Base-by-base conservation (phyloP, 208 protist species). In the Borovskyia barvae region DNA sequence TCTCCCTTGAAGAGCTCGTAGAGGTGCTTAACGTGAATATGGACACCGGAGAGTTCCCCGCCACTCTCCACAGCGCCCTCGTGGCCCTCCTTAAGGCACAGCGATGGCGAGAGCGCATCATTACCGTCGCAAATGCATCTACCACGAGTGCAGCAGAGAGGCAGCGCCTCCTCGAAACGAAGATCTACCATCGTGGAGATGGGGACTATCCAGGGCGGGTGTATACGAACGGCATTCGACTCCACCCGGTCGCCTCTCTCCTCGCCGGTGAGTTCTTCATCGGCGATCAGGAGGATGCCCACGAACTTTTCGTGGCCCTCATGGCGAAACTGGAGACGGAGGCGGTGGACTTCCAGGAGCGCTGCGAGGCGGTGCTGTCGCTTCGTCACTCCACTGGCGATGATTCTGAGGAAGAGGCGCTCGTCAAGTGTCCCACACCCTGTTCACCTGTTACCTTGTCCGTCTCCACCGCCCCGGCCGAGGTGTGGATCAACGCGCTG, bases 251-350 rank as follows among this genome's bases (percentile, higher is more conserved):
- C n/a, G 74, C 63, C 5, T 7, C 14, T n/a, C 56, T 82, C 48
- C 76, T 81, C 32, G 28, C 55, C 4, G 65, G 53, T 0, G 65
- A 75, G 11, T 94, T 94, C 43, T 92, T 94, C 43, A 62, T 66
- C 6, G 84, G 87, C 0, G 66, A 82, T 20, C 87, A 94, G 58
- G 80, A 94, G 60, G 87, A 94, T 51, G 87, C 87, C 3, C 87
- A 94, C 43, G 87, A 94, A 60, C 75, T 94, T 26, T 81, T 90
- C 43, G 63, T 92, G 5, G 50, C 66, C 9, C 24, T 94, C 24
- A 63, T 91, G 22, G 66, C 67, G 11, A 79, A 72, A 56, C 68
- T 94, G 19, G 82, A 89, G 68, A 55, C 64, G 55, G 87, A 94
- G 74, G 79, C 78, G 24, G 66, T 80, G 35, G 40, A 39, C 25